Evolutionary conservation across 257 asterid genomes (phyloP).

Genomic region (Primulina eburnea): DNA sequence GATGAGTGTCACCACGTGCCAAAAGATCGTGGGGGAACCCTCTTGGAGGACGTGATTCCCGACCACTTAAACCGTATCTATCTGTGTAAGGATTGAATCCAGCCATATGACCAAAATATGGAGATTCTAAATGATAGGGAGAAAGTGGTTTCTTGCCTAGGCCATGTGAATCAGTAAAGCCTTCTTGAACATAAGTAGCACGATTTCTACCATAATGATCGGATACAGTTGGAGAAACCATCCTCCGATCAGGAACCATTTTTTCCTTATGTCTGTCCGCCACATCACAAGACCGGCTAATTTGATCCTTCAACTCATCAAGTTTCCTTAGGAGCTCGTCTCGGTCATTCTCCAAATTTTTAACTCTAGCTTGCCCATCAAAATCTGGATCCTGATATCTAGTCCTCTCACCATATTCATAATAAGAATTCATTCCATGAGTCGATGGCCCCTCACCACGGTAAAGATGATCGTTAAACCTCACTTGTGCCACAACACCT

Average conservation of each 20-base stretch:
- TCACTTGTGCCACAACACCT: conserved; percentile 35
- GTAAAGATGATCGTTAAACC: conserved; percentile 39
- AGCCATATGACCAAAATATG: conserved; percentile 35
- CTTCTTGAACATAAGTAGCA: conserved; percentile 39
- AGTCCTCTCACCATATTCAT: conserved; percentile 44
- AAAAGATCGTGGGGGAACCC: conserved; percentile 39
- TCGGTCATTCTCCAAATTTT: conserved; percentile 61
- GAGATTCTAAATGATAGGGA: conserved; percentile 39
- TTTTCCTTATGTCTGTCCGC: conserved; percentile 52
- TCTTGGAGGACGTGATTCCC: conserved; percentile 47
- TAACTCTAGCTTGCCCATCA: conserved; percentile 51
- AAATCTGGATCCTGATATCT: conserved; percentile 42
- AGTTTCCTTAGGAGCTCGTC: conserved; percentile 79
- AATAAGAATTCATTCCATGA: conserved; percentile 41
- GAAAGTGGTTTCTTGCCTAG: conserved; percentile 38
- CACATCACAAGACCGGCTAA: conserved; percentile 60
- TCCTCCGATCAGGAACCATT: conserved; percentile 31
- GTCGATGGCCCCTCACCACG: conserved; percentile 62
- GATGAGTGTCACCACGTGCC: conserved; percentile 40
- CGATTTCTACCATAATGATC: conserved; percentile 48
- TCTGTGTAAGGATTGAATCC: conserved; percentile 40
- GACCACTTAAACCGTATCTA: conserved; percentile 37
- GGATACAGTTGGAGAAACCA: conserved; percentile 35
- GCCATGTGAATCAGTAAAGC: conserved; percentile 36
- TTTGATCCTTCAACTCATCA: conserved; percentile 71